phyloP scores from a whole-genome alignment of 192 early-diverging fungal species.

The Coemansia sp. region DNA sequence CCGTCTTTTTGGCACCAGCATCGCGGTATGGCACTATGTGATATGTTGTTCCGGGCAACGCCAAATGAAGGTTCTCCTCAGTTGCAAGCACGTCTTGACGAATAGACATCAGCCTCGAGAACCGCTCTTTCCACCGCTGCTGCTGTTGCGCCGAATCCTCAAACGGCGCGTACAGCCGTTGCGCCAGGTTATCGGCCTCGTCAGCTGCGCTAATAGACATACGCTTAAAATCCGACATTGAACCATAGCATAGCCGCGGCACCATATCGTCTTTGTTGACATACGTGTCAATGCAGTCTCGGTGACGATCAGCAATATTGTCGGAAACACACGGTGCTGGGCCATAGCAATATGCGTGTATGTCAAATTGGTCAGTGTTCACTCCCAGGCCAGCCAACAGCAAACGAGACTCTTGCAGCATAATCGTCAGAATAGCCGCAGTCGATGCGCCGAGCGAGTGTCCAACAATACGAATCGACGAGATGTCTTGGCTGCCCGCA shows the following conservation, averaged over 20 bases:
- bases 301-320: slow-evolving; percentile 56
- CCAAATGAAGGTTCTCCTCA: slow-evolving; percentile 46
- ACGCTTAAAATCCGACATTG: slow-evolving; percentile 61
- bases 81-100: slow-evolving; percentile 35
- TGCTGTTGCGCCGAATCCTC: slow-evolving; percentile 36
- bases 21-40: slow-evolving; percentile 46
- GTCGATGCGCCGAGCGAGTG: slow-evolving; percentile 74
- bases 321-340: slow-evolving; percentile 60
- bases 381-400: slow-evolving; percentile 33
- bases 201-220: slow-evolving; percentile 60
- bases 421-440: slow-evolving; percentile 70
- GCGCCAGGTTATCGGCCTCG: slow-evolving; percentile 52
- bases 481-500: slow-evolving; percentile 52
- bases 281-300: slow-evolving; percentile 61
- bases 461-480: slow-evolving; percentile 65
- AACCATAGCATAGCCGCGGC: slow-evolving; percentile 64
- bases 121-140: slow-evolving; percentile 49
- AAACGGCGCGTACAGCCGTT: slow-evolving; percentile 52
- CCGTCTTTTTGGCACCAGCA: slow-evolving; percentile 8
- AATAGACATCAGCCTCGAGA: slow-evolving; percentile 34
- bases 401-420: slow-evolving; percentile 61
- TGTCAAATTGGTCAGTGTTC: slow-evolving; percentile 24
- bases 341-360: slow-evolving; percentile 55
- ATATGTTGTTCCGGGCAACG: slow-evolving; percentile 46
- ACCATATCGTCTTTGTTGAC: slow-evolving; percentile 66